Conservation (phyloP, 805 yeast genomes). For the Wickerhamomyces queroliae region DNA sequence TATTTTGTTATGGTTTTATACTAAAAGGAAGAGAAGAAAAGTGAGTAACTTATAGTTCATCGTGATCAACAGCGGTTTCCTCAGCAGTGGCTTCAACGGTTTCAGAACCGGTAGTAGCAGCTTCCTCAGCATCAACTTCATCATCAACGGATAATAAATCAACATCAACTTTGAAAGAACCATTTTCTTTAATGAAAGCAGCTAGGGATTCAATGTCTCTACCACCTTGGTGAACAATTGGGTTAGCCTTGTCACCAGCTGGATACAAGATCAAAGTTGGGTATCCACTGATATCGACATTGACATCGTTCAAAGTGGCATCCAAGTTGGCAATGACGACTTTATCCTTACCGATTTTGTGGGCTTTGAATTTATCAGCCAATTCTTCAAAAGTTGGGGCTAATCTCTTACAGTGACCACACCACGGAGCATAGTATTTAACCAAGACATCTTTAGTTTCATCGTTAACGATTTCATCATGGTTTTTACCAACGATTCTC, state of each 20-base stretch:
- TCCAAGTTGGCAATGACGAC: conserved; percentile 83
- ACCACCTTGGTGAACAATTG: conserved; percentile 59
- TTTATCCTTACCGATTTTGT: conserved; percentile 40
- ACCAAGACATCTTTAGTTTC: conserved; percentile 66
- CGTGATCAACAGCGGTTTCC: conserved; percentile 4
- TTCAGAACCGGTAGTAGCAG: conserved; percentile 2
- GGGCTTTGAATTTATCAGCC: conserved; percentile 58
- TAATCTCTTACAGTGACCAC: conserved; percentile 91
- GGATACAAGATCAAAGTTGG: conserved; percentile 92
- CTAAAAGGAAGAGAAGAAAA: neutral
- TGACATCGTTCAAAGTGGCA: conserved; percentile 86
- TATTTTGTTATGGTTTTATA: neutral
- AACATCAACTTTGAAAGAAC: conserved; percentile 59
- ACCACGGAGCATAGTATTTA: conserved; percentile 96
- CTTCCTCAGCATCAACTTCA: conserved; percentile 2
- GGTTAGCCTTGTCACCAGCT: conserved; percentile 68
- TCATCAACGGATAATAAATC: conserved; percentile 23
- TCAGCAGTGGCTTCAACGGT: neutral
- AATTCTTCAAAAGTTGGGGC: conserved; percentile 87
- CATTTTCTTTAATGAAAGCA: conserved; percentile 64
- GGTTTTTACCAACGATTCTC: conserved; percentile 80
- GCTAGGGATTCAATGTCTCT: conserved; percentile 73
- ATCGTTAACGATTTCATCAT: conserved; percentile 60
- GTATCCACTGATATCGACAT: conserved; percentile 77
- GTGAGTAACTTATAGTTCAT: conserved; percentile 9